Conservation (phyloP, 176 grass and related monocot genomes). For the Ensete ventricosum region DNA sequence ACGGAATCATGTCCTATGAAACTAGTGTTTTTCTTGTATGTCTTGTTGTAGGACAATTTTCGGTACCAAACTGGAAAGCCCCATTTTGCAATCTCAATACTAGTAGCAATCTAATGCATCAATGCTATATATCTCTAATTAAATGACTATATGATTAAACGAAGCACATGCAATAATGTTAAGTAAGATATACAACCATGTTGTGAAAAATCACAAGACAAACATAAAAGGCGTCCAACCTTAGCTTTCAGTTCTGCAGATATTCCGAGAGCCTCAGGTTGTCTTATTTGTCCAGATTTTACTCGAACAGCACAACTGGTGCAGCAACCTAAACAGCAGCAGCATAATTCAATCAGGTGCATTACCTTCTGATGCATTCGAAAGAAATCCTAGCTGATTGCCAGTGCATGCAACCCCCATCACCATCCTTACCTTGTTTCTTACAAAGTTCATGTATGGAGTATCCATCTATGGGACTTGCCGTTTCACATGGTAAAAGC, state of each 20-base stretch:
- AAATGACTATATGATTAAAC: no score
- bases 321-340: constrained; percentile 42
- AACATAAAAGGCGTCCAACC: constrained; percentile 19
- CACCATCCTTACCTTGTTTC: background rate
- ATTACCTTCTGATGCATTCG: background rate
- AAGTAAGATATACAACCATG: background rate
- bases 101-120: no score
- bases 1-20: no score
- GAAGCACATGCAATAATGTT: background rate
- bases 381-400: background rate
- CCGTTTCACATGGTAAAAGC: no score
- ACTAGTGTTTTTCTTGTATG: no score
- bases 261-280: constrained; percentile 79
- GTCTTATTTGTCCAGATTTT: constrained; percentile 73
- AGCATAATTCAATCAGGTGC: background rate
- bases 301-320: constrained; percentile 72
- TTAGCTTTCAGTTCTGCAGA: constrained; percentile 67
- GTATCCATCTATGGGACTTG: no score
- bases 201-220: no score
- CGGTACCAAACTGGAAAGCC: no score
- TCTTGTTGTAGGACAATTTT: no score
- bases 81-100: no score
- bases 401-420: background rate
- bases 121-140: no score
- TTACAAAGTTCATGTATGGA: background rate